phyloP scores from a whole-genome alignment of 345 rosid species.

The Salix arbutifolia region DNA sequence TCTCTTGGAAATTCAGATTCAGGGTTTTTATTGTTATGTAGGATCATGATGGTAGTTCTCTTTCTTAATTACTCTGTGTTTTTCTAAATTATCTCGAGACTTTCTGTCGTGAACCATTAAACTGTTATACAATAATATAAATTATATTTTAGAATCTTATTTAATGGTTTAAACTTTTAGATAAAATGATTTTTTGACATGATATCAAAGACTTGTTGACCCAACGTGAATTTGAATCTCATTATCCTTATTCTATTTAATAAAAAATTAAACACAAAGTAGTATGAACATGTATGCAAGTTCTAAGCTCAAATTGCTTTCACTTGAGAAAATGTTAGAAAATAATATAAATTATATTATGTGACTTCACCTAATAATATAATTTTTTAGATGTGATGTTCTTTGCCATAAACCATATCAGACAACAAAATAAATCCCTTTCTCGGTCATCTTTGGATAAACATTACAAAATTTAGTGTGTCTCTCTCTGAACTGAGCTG shows the following conservation, averaged over 20 bases:
- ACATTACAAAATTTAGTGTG: not conserved
- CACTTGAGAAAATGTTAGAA: no score
- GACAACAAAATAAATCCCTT: not conserved
- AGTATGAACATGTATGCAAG: no score
- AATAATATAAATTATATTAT: no score
- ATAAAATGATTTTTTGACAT: no score
- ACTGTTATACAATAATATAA: no score
- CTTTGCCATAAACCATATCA: not conserved
- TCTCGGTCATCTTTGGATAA: not conserved
- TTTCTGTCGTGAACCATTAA: not conserved
- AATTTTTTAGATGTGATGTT: no score
- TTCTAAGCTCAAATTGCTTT: fast-evolving
- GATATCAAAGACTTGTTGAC: no score
- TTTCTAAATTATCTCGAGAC: not conserved
- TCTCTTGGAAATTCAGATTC: conserved; percentile 5
- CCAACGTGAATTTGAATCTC: no score
- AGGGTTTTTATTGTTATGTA: not conserved
- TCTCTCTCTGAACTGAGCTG: not conserved
- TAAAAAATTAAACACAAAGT: no score
- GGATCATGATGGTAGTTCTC: not conserved
- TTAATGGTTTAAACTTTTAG: fast-evolving
- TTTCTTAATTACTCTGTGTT: not conserved
- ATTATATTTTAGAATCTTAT: no score
- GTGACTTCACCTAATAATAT: no score
- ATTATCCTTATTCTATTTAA: no score